Evolutionary conservation across 2,329 filamentous ascomycete genomes (phyloP).

Genomic region (Passalora sequoiae): DNA sequence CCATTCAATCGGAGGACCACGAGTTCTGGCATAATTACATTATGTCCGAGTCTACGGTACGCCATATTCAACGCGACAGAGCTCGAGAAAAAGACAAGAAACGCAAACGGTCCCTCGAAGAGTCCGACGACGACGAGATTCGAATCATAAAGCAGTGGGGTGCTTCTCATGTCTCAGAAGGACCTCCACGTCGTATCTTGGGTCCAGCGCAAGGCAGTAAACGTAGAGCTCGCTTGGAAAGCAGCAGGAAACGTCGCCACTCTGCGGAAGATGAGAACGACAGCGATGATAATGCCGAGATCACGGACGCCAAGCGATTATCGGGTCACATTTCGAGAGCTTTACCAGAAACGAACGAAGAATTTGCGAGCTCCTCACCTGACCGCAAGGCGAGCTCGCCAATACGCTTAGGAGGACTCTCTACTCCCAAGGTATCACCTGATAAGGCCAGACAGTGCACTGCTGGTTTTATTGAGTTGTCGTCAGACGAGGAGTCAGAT

Average conservation of each 20-base stretch:
- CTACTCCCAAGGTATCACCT: neutral
- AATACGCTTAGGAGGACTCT: neutral
- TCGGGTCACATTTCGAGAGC: neutral
- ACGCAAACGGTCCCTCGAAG: too few relatives aligned
- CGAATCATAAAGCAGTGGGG: too few relatives aligned
- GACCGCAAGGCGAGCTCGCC: too few relatives aligned
- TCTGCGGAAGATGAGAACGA: too few relatives aligned
- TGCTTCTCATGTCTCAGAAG: too few relatives aligned
- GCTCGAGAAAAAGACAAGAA: too few relatives aligned
- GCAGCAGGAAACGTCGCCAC: neutral
- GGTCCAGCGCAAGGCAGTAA: too few relatives aligned
- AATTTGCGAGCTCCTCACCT: too few relatives aligned
- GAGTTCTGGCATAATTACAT: conserved; percentile 14
- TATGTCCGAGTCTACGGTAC: conserved; percentile 3
- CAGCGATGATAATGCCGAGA: neutral
- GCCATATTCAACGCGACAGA: conserved; percentile 11
- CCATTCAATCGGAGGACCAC: conserved; percentile 5
- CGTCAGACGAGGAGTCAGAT: neutral
- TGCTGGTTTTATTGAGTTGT: neutral
- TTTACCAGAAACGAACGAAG: neutral
- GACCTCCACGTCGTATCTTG: too few relatives aligned
- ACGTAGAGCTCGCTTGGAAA: too few relatives aligned
- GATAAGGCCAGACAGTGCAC: too few relatives aligned
- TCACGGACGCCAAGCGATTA: neutral
- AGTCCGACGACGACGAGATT: too few relatives aligned